These are phyloP conservation scores for Croton setiger DNA, from an alignment of 441 rosid genomes.

Conservation along the genomic window DNA sequence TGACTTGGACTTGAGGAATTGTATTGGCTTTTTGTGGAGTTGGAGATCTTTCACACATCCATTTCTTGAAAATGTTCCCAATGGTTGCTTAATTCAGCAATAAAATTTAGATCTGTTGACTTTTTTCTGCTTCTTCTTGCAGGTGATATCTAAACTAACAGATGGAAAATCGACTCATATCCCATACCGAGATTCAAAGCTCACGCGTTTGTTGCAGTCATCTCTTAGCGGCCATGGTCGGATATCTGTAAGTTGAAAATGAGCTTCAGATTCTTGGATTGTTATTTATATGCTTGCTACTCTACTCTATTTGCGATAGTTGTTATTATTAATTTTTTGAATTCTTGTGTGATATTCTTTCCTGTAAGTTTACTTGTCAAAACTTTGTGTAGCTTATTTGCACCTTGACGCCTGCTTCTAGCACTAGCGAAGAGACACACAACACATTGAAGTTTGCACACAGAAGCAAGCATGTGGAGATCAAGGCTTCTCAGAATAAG, in stretches of 20 bases:
- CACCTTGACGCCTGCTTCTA: constrained; percentile 88
- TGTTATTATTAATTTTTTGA: background rate
- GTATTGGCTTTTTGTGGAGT: background rate
- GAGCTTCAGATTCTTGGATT: constrained; percentile 3
- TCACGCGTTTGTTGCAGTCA: constrained; percentile 63
- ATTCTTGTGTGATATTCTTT: background rate
- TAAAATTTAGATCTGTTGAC: constrained; percentile 9
- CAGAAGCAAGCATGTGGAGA: constrained; percentile 82
- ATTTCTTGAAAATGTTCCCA: background rate
- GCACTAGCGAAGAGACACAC: constrained; percentile 94
- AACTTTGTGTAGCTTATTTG: constrained; percentile 70
- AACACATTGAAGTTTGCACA: constrained; percentile 93
- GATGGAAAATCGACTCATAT: constrained; percentile 61
- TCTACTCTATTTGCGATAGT: background rate
- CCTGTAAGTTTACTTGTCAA: constrained; percentile 25
- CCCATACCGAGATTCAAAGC: constrained; percentile 74
- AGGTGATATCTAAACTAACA: constrained; percentile 67
- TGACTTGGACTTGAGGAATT: constrained; percentile 6
- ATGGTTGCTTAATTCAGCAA: background rate
- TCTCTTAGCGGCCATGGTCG: constrained; percentile 70
- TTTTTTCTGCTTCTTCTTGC: constrained; percentile 12
- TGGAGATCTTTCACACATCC: background rate
- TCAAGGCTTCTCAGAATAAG: constrained; percentile 85
- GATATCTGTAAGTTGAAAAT: constrained; percentile 47
- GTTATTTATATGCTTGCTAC: background rate